phyloP scores from a whole-genome alignment of 495 filamentous ascomycete genomes.

The Alectoria sarmentosa region DNA sequence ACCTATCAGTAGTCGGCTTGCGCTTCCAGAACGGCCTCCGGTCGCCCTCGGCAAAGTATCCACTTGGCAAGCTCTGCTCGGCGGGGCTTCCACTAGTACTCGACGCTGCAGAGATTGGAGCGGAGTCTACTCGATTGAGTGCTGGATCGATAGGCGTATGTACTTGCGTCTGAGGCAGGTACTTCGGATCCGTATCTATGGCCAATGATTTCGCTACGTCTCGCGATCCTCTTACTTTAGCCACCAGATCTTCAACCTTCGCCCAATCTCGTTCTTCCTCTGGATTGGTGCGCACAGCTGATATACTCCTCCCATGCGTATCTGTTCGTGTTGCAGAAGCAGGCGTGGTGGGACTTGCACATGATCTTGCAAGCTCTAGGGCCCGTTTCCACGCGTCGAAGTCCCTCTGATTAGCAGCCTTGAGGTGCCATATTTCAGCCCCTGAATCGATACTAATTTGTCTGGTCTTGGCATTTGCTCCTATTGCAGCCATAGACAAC shows the following conservation, averaged over 20 bases:
- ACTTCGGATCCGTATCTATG: conserved; percentile 69
- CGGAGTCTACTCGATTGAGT: conserved; percentile 12
- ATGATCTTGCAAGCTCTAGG: conserved; percentile 50
- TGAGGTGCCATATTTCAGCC: conserved; percentile 95
- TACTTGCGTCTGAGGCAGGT: conserved; percentile 27
- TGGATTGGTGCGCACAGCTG: conserved; percentile 26
- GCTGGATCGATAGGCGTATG: conserved; percentile 11
- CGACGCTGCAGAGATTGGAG: conserved; percentile 21
- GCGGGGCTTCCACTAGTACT: conserved; percentile 25
- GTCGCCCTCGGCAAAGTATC: conserved; percentile 40
- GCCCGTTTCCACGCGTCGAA: conserved; percentile 83
- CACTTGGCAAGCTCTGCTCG: conserved; percentile 29
- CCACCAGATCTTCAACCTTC: conserved; percentile 73
- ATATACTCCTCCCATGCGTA: conserved; percentile 27
- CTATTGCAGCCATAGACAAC: conserved; percentile 80
- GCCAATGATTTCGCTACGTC: conserved; percentile 82
- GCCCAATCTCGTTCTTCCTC: conserved; percentile 78
- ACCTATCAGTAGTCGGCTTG: conserved; percentile 53
- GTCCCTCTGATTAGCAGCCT: conserved; percentile 70
- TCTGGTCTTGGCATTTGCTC: conserved; percentile 73
- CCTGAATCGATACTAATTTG: conserved; percentile 97
- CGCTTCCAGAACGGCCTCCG: conserved; percentile 82
- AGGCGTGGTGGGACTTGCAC: conserved; percentile 29
- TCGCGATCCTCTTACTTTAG: conserved; percentile 74
- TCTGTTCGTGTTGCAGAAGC: conserved; percentile 1